Evolutionary conservation across 768 basidiomycete genomes (phyloP), one percentile per base, ranked within the genome.

Genomic region (Leucocoprinus sp.): DNA sequence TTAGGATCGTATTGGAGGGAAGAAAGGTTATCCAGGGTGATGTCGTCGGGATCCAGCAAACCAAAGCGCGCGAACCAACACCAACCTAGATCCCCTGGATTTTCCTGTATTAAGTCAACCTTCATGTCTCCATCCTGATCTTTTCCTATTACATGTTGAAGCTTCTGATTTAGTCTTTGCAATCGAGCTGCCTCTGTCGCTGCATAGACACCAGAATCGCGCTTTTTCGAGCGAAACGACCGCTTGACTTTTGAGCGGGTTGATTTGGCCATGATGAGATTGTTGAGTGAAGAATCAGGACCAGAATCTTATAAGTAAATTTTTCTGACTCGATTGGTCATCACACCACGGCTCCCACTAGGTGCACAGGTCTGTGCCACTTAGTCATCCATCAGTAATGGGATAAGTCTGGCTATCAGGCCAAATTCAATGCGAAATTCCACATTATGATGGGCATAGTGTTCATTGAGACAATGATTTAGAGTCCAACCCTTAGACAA

Each of bases 161-260:
- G 76, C 66, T 82, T 90, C 45, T 72, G 53, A 55, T 82, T 79
- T 33, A 91, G 71, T 49, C 89, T 75, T 50, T 83, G 63, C 27
- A 91, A 67, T 29, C 89, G 81, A 31, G 83, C 87, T 15, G 88
- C 86, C 51, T 85, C 82, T 7, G 76, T 70, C 1, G 74, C 88
- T 37, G 88, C 87, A 55, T 85, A 91, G 43, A 84, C 74, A 43
- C 86, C 82, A 35, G 65, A 62, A 57, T 81, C 75, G 49, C 88
- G 79, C 62, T 91, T 91, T 55, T 84, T 82, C 11, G 80, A 69
- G 53, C 88, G 83, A 63, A 77, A 86, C 11, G 75, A 65, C 23
- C 89, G 83, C 59, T 91, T 92, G 38, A 75, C 72, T 65, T 92
- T 92, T 5, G 86, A 87, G 57, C 89, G 71, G 31, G 77, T 72